Percentiles rank a stretch among this genome's conserved stretches.
phyloP scores from a whole-genome alignment of 805 yeast species.

The Groenewaldozyma salmanticensis region DNA sequence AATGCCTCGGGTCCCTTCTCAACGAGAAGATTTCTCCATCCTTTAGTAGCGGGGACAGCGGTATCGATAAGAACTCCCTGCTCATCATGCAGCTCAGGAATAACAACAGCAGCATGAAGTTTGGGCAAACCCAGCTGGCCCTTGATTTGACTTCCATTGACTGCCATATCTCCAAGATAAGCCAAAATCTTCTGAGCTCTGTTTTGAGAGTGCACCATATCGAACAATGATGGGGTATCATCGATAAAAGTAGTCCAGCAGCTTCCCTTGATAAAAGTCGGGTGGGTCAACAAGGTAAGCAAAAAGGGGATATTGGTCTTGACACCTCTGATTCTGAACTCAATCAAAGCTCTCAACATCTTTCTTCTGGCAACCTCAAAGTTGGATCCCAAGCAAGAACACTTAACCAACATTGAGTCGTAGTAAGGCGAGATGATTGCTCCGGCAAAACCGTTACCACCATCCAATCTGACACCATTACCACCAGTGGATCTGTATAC shows the following conservation, averaged over 20 bases:
- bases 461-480: conserved; percentile 97
- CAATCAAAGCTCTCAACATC: conserved; percentile 94
- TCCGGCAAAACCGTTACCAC: conserved; percentile 98
- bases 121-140: conserved; percentile 94
- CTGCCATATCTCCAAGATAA: conserved; percentile 87
- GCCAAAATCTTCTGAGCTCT: conserved; percentile 91
- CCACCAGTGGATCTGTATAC: conserved; percentile 99
- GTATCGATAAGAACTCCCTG: conserved; percentile 55
- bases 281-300: conserved; percentile 82
- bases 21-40: conserved; percentile 87
- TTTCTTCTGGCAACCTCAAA: conserved; percentile 95
- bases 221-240: conserved; percentile 93
- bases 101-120: conserved; percentile 59
- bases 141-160: conserved; percentile 90
- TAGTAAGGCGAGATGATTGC: conserved; percentile 94
- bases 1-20: conserved; percentile 83
- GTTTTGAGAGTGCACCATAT: conserved; percentile 89
- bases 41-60: conserved; percentile 49
- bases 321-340: conserved; percentile 97
- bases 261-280: conserved; percentile 70
- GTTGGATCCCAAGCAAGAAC: conserved; percentile 94
- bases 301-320: conserved; percentile 97
- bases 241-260: conserved; percentile 99
- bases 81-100: conserved; percentile 63
- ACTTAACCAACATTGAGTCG: conserved; percentile 96